A percentile compares a stretch with the other conserved stretches of the same genome.
Evolutionary conservation across 176 grass and related monocot genomes (phyloP).

Genomic region (Phragmites australis): DNA sequence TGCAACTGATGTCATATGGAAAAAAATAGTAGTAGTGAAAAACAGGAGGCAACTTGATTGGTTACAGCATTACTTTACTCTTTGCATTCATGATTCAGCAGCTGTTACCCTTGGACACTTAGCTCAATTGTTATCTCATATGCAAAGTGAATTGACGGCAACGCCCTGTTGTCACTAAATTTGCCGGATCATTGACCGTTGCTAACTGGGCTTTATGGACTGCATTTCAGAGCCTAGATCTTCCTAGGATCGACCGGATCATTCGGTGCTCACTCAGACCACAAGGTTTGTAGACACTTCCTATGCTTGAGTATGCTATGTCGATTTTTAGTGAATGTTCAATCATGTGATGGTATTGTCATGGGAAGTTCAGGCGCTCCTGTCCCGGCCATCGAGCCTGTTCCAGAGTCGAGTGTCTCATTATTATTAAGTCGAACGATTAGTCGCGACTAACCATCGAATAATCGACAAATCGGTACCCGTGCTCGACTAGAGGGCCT

Average conservation of each 20-base stretch:
- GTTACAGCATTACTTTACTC: background rate
- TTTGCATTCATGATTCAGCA: background rate
- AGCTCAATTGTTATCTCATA: conserved; percentile 18
- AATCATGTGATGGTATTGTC: conserved; percentile 5
- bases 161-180: background rate
- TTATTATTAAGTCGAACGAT: too few relatives aligned
- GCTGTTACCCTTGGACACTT: conserved; percentile 12
- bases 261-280: conserved; percentile 66
- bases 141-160: background rate
- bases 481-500: too few relatives aligned
- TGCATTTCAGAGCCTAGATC: conserved; percentile 72
- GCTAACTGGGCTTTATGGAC: conserved; percentile 26
- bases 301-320: conserved; percentile 6
- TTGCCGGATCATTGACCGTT: conserved; percentile 17
- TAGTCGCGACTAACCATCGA: too few relatives aligned
- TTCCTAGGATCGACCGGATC: conserved; percentile 76
- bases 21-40: background rate
- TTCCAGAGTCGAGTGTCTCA: conserved; percentile 73
- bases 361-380: conserved; percentile 36
- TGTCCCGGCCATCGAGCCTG: conserved; percentile 58
- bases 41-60: background rate
- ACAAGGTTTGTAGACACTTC: conserved; percentile 42
- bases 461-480: too few relatives aligned
- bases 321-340: background rate
- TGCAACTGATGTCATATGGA: background rate